Conservation (phyloP, 192 early-diverging fungal species). For the Hyaloraphidium curvatum region DNA sequence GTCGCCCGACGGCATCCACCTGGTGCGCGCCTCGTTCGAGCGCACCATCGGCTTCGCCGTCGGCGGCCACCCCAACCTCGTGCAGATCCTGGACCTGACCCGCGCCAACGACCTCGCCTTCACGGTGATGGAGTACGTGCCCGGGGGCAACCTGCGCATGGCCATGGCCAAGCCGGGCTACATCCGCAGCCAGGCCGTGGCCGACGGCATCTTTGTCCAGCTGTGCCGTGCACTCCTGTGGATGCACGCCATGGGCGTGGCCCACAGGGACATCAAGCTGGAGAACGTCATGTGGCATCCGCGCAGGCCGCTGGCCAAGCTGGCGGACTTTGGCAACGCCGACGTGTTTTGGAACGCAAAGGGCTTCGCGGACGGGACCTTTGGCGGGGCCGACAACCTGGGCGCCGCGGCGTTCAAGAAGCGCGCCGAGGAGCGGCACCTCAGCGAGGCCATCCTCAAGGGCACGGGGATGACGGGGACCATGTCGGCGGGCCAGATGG, state of each 20-base stretch:
- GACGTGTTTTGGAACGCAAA: neutral
- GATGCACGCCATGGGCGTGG: neutral
- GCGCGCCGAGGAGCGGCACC: too few relatives aligned
- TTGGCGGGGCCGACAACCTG: neutral
- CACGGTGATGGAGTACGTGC: conserved; percentile 2
- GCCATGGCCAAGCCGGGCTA: neutral
- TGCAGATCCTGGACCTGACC: neutral
- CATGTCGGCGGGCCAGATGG: neutral
- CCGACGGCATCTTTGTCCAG: conserved; percentile 1
- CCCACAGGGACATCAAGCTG: neutral
- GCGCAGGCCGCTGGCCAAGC: neutral
- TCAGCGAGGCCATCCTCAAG: too few relatives aligned
- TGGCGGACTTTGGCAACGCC: neutral
- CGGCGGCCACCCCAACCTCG: neutral
- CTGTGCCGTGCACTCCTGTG: neutral
- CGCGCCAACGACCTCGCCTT: neutral
- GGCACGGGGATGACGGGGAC: too few relatives aligned
- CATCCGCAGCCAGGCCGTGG: neutral
- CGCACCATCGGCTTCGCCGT: neutral
- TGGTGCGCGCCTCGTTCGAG: neutral
- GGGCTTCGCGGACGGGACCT: too few relatives aligned
- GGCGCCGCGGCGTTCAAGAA: neutral
- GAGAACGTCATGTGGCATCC: conserved; percentile 3
- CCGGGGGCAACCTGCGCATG: neutral
- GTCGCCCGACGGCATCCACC: neutral